Evolutionary conservation across 2,329 filamentous ascomycete species (phyloP).

Genomic region (Diaporthe humulicola): DNA sequence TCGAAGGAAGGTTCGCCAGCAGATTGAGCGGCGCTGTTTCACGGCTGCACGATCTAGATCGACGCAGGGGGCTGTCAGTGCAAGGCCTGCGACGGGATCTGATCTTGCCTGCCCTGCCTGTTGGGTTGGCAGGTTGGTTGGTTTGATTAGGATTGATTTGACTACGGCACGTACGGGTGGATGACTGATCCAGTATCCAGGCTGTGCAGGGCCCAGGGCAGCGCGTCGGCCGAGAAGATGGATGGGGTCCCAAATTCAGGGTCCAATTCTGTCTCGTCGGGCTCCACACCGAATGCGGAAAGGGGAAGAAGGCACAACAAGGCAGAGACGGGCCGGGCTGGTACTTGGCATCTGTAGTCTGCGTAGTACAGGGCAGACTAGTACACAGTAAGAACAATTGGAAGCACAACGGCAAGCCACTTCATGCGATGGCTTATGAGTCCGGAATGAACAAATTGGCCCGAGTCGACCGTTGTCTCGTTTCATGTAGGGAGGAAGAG

Average conservation of each 20-base stretch:
- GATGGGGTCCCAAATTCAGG: neutral
- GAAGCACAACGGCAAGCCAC: neutral
- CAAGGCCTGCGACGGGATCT: conserved; percentile 20
- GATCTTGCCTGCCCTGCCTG: conserved; percentile 22
- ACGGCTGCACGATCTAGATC: conserved; percentile 35
- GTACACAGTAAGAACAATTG: conserved; percentile 13
- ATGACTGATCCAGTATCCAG: conserved; percentile 2
- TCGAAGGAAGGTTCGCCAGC: conserved; percentile 13
- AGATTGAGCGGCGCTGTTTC: conserved; percentile 21
- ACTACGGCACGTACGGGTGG: neutral
- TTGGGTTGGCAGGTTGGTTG: too few relatives aligned
- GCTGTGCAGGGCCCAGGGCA: conserved; percentile 8
- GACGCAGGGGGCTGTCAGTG: conserved; percentile 9
- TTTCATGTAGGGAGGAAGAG: neutral
- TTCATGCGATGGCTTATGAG: conserved; percentile 4
- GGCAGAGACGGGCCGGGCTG: neutral
- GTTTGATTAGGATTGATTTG: conserved; percentile 8
- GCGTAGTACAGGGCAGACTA: neutral
- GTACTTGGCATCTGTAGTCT: neutral
- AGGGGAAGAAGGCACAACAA: conserved; percentile 14
- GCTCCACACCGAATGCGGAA: conserved; percentile 26
- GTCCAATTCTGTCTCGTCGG: neutral
- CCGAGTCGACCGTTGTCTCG: conserved; percentile 2
- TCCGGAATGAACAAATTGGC: conserved; percentile 19
- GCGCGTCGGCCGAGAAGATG: conserved; percentile 19